Base-by-base conservation (phyloP, 2,329 filamentous ascomycete genomes). In the Pseudocercospora vitis region DNA sequence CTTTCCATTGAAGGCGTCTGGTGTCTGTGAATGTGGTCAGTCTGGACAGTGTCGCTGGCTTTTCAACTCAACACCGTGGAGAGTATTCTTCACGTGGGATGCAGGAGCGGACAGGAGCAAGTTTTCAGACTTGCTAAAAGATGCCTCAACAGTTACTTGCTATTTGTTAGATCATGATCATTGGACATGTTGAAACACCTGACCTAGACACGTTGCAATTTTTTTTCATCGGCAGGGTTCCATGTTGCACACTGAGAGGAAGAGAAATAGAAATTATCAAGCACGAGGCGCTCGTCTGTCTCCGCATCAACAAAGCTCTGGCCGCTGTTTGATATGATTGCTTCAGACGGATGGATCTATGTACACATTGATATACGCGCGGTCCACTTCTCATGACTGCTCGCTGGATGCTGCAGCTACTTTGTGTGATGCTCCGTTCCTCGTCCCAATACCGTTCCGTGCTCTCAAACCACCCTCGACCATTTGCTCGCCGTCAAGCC, bases 401-500 rank as follows among this genome's bases (percentile, higher is more conserved):
- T 14, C 14, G 18, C n/a, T 29, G 14, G 9, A 8, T 14, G 4
- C 29, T 7, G 42, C 37, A 21, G 14, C 33, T 39, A 18, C 7
- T 7, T 21, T 21, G 18, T 12, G 3, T 7, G 7, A 16, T 18
- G 19, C 19, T 42, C 8, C 37, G 8, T 4, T 19, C 42, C 1
- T 8, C 14, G 6, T 18, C 21, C 24, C 14, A 14, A 45, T 12
- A n/a, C 14, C 8, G 4, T 31, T 26, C 4, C 8, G 19, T 31
- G 32, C 28, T 28, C 24, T 44, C 42, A n/a, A 11, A 18, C 23
- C 24, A n/a, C 7, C 9, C 24, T 42, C 32, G 32, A 44, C 45
- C 37, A 35, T 33, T 21, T 56, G 50, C 57, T 56, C 68, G 64
- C 28, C 73, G 75, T 68, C 77, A 76, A 62, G 68, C 67, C 57